Base-by-base conservation (phyloP, 805 yeast genomes). In the Ogataea parapolymorpha region DNA sequence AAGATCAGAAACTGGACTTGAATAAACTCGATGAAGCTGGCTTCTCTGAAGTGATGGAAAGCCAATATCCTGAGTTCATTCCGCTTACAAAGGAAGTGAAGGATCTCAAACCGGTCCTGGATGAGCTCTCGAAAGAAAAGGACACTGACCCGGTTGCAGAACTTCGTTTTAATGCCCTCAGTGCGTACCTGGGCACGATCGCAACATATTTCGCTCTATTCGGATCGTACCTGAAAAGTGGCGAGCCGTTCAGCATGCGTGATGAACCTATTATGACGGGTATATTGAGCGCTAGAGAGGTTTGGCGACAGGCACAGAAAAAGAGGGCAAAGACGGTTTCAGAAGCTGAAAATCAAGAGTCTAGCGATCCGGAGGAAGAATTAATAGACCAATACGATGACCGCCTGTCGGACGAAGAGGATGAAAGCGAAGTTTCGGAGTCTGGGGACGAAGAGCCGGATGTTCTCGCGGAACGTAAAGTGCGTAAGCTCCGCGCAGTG, bases 201-300 rank as follows among this genome's bases (percentile, higher is more conserved):
- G 68, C 83, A 4, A 75, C 89, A 5, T 91, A 89, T 60, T 78
- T 91, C 54, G 84, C 95, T 3, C 58, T 93, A 12, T 77, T 91
- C 48, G 63, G 77, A 13, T 79, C 79, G 27, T 73, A 77, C 32
- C 56, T 82, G 28, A 63, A 67, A 32, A 67, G 68, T 16, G 81
- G 77, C 20, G 83, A 79, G 37, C 52, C 44, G 15, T 57, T 61
- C 42, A 66, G 76, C 9, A 80, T 90, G 83, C 88, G 87, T 53
- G 95, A 87, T 41, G 91, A 85, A 50, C 85, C 91, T 3, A 82
- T 91, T 2, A 91, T 93, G 96, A 89, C 86, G 55, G 76, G 84
- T 22, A 81, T 91, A 25, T 67, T 91, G 39, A 80, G 84, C 39
- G 73, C 93, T 3, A 75, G 95, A 50, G 96, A 91, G 56, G 73